phyloP scores from a whole-genome alignment of 1,284 basidiomycete genomes.

The Microbotryum silenes-acaulis region DNA sequence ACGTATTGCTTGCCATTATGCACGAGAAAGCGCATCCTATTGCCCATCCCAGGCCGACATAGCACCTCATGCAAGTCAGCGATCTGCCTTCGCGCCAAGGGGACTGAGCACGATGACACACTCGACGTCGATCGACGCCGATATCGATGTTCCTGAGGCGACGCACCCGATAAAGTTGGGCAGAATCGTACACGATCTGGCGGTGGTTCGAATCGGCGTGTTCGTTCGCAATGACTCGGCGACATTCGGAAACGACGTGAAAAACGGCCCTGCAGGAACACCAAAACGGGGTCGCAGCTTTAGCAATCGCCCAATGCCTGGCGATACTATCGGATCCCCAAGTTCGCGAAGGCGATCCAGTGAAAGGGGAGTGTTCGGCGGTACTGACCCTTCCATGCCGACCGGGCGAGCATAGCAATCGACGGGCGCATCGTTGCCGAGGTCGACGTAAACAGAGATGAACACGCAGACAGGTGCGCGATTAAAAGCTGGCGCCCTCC shows the following conservation, averaged over 20 bases:
- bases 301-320: no score
- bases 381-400: conserved; percentile 26
- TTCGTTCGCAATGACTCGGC: conserved; percentile 74
- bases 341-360: no score
- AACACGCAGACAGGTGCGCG: no score
- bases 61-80: background rate
- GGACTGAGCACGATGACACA: no score
- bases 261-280: conserved; percentile 67
- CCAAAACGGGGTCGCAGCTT: background rate
- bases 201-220: conserved; percentile 79
- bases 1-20: conserved; percentile 90
- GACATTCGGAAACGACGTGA: conserved; percentile 87
- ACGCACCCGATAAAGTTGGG: conserved; percentile 80
- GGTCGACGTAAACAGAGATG: no score
- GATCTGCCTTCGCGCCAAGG: no score
- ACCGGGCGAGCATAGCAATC: conserved; percentile 7
- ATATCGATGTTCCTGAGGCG: background rate
- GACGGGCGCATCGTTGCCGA: conserved; percentile 5
- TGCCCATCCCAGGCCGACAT: background rate
- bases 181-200: conserved; percentile 82
- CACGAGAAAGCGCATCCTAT: conserved; percentile 49
- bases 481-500: no score
- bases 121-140: no score
- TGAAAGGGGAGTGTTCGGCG: background rate
- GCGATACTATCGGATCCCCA: no score